A percentile compares a stretch with the other conserved stretches of the same genome.
Conservation (phyloP, 2,329 filamentous ascomycete genomes). For the Fusarium torulosum region DNA sequence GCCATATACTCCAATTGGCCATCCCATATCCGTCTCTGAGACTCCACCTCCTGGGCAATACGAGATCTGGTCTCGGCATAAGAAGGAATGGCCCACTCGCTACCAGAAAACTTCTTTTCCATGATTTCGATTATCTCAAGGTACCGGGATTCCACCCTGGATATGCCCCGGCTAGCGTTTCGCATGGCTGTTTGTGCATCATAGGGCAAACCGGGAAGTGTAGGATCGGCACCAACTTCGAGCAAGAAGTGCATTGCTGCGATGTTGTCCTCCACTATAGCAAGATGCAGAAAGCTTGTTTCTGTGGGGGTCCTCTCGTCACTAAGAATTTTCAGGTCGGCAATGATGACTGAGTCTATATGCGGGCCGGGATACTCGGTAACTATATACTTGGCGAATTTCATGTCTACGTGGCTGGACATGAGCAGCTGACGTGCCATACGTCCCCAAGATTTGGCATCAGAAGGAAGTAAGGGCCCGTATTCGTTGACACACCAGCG, state of each 20-base stretch:
- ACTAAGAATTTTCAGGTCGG: rapidly evolving
- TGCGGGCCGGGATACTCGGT: conserved; percentile 17
- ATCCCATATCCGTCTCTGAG: not conserved
- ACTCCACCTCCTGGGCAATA: rapidly evolving
- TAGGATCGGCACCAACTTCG: conserved; percentile 9
- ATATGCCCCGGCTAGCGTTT: rapidly evolving
- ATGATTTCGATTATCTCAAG: conserved; percentile 4
- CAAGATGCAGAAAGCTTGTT: conserved; percentile 21
- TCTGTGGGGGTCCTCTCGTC: rapidly evolving
- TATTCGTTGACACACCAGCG: conserved; percentile 26
- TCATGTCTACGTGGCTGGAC: not conserved
- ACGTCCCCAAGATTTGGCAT: not conserved
- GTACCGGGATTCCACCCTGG: rapidly evolving
- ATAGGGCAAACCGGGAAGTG: not conserved
- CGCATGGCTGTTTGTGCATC: not conserved
- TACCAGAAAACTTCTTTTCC: not conserved
- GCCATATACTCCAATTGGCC: not conserved
- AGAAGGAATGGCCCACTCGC: not conserved
- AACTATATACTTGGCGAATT: not conserved
- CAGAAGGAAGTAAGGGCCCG: not conserved
- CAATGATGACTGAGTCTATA: conserved; percentile 5
- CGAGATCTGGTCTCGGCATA: not conserved
- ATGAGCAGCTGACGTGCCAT: conserved; percentile 3
- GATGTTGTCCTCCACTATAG: not conserved
- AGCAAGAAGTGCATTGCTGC: not conserved